Evolutionary conservation across 2,329 filamentous ascomycete species (phyloP).

Genomic region (Xylariales sp.): DNA sequence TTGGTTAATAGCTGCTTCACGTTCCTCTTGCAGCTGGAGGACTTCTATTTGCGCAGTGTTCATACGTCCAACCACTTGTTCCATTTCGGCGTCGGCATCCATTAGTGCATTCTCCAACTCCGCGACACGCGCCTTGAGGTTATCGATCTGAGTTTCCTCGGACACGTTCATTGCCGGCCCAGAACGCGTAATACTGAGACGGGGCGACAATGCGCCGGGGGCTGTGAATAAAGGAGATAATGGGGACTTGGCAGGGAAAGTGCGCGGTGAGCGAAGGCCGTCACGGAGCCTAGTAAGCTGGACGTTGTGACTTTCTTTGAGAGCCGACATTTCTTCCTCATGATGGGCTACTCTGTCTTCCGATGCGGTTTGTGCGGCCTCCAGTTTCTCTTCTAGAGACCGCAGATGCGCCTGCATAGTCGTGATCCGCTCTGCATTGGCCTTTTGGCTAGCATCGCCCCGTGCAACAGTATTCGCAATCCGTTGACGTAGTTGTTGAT

Average conservation of each 20-base stretch:
- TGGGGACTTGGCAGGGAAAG: conserved; percentile 69
- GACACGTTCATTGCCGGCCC: conserved; percentile 72
- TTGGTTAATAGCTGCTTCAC: conserved; percentile 78
- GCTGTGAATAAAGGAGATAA: conserved; percentile 70
- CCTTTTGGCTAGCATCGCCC: conserved; percentile 84
- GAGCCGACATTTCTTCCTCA: conserved; percentile 82
- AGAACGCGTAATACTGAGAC: conserved; percentile 59
- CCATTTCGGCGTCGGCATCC: conserved; percentile 83
- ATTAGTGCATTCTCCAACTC: conserved; percentile 86
- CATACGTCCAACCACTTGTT: conserved; percentile 84
- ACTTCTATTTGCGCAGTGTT: conserved; percentile 87
- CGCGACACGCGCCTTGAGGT: conserved; percentile 80
- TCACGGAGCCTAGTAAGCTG: conserved; percentile 81
- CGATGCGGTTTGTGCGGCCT: conserved; percentile 84
- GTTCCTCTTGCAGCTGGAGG: conserved; percentile 78
- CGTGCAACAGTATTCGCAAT: conserved; percentile 83
- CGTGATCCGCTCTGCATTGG: conserved; percentile 84
- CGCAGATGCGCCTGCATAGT: conserved; percentile 84
- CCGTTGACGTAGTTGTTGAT: conserved; percentile 78
- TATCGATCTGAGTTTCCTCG: conserved; percentile 78
- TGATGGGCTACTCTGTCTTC: conserved; percentile 86
- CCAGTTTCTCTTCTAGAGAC: conserved; percentile 83
- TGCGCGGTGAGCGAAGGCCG: conserved; percentile 58
- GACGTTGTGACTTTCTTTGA: conserved; percentile 81
- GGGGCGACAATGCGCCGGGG: conserved; percentile 62